A percentile compares a stretch with the other conserved stretches of the same genome.
phyloP scores from a whole-genome alignment of 73 alveolate species.

The Paramecium tetraurelia region DNA sequence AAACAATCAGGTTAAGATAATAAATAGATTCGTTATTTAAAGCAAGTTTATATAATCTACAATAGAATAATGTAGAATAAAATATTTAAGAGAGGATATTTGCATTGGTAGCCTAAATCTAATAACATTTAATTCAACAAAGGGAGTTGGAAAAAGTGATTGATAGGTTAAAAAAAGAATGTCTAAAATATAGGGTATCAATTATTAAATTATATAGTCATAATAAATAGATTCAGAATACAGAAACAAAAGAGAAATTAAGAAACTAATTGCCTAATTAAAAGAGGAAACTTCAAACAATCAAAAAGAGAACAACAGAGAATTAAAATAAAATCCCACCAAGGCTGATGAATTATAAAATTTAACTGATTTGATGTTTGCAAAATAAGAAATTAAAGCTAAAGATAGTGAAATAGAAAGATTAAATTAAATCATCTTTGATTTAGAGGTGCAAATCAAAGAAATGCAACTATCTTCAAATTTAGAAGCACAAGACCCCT shows the following conservation, averaged over 20 bases:
- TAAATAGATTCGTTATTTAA: neutral
- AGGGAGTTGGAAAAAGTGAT: neutral
- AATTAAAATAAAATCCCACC: neutral
- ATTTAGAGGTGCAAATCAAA: neutral
- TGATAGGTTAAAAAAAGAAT: conserved; percentile 9
- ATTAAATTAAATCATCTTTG: neutral
- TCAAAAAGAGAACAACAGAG: neutral
- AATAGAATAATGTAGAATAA: conserved; percentile 26
- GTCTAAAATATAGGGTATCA: neutral
- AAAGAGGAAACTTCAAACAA: neutral
- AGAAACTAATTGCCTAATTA: neutral
- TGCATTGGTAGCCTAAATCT: neutral
- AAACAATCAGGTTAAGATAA: neutral
- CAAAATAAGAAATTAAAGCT: neutral
- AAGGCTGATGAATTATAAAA: neutral
- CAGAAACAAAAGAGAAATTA: neutral
- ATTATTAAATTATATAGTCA: neutral
- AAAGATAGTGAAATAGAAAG: neutral
- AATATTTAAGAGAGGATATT: neutral
- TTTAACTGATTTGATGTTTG: neutral
- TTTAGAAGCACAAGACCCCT: neutral
- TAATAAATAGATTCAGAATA: neutral
- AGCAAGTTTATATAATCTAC: neutral
- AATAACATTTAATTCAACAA: neutral
- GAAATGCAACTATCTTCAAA: neutral